Percentiles rank a stretch among this genome's conserved stretches.
Conservation (phyloP, 2,329 filamentous ascomycete genomes). For the Pseudogymnoascus sp. region DNA sequence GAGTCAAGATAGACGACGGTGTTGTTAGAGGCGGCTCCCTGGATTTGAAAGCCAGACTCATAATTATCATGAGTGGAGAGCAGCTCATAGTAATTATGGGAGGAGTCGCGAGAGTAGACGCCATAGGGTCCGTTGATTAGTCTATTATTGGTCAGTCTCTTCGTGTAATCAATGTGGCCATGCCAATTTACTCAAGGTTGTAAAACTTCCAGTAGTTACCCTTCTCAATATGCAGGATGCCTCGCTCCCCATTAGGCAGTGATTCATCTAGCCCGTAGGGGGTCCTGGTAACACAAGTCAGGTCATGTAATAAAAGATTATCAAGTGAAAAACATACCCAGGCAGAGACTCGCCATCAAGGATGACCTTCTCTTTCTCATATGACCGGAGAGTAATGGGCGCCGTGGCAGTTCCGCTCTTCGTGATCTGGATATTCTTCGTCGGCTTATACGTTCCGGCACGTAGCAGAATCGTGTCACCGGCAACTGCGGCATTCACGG, state of each 20-base stretch:
- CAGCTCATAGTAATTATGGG: constrained; percentile 30
- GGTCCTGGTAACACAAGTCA: constrained; percentile 23
- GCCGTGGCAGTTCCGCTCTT: constrained; percentile 33
- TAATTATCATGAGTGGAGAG: constrained; percentile 33
- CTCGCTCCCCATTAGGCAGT: constrained; percentile 34
- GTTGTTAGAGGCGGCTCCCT: constrained; percentile 30
- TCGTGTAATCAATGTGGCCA: not conserved
- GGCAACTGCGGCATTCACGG: constrained; percentile 36
- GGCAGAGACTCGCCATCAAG: constrained; percentile 36
- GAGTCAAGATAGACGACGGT: constrained; percentile 36
- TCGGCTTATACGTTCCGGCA: constrained; percentile 36
- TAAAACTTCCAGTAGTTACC: constrained; percentile 39
- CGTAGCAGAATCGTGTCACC: constrained; percentile 39
- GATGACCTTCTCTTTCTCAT: constrained; percentile 35
- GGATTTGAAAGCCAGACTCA: constrained; percentile 32
- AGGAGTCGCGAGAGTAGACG: constrained; percentile 28
- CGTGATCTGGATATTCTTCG: constrained; percentile 39
- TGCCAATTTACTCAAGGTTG: constrained; percentile 24
- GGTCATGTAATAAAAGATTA: not conserved
- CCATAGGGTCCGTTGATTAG: constrained; percentile 33
- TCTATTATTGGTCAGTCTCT: not conserved
- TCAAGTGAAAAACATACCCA: constrained; percentile 10
- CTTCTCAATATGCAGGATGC: constrained; percentile 38
- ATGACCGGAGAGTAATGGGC: constrained; percentile 36
- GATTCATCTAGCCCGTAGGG: constrained; percentile 33